Conservation (phyloP, 257 asterid species). For the Solanum pinnatisectum region DNA sequence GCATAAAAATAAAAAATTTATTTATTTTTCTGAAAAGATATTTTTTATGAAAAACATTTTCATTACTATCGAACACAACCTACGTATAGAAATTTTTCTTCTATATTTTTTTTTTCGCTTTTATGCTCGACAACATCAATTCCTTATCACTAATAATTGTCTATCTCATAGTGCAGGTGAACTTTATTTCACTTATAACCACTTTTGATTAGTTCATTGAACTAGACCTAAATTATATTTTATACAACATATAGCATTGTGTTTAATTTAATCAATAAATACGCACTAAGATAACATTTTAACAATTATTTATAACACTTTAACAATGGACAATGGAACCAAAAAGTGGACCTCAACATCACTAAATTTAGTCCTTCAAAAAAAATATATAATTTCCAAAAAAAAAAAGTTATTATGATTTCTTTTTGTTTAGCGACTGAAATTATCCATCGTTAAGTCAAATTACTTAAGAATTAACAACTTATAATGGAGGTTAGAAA, state of each 20-base stretch:
- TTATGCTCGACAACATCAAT: neutral
- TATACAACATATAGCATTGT: neutral
- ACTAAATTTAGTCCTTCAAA: neutral
- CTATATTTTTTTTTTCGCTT: neutral
- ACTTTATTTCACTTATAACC: neutral
- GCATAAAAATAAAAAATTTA: no score
- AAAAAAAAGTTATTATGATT: no score
- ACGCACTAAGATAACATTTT: neutral
- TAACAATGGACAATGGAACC: neutral
- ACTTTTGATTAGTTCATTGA: neutral
- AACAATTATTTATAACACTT: neutral
- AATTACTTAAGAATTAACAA: neutral
- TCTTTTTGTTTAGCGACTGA: neutral
- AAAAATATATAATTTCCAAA: neutral
- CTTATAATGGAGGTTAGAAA: neutral
- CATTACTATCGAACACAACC: neutral
- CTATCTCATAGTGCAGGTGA: neutral
- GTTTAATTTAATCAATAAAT: neutral
- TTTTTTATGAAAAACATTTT: no score
- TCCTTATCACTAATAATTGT: neutral
- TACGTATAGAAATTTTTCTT: no score
- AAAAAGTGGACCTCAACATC: neutral
- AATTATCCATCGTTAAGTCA: neutral
- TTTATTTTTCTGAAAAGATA: fast-evolving
- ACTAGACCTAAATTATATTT: neutral